phyloP scores from a whole-genome alignment of 768 basidiomycete genomes.

The Amanita brunnescens region DNA sequence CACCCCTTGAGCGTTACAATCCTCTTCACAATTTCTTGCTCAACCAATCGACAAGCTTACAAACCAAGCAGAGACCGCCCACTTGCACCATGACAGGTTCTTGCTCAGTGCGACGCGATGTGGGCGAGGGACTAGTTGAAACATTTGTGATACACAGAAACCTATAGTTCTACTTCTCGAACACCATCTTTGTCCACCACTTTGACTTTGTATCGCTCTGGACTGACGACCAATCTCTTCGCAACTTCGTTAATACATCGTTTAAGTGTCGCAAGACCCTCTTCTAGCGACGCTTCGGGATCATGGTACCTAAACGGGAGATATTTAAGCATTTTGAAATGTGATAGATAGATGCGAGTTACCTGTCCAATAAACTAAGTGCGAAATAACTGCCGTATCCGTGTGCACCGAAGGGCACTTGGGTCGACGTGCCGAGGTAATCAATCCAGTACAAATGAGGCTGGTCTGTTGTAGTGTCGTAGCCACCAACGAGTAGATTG shows the following conservation, averaged over 20 bases:
- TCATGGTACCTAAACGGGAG: constrained; percentile 66
- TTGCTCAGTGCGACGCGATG: too few species aligned
- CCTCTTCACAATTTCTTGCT: too few species aligned
- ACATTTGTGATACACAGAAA: constrained; percentile 2
- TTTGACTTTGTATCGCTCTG: constrained; percentile 81
- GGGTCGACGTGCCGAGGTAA: constrained; percentile 83
- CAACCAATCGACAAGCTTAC: too few species aligned
- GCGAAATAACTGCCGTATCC: constrained; percentile 94
- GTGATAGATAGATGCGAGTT: constrained; percentile 14
- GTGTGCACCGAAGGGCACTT: constrained; percentile 90
- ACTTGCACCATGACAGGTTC: too few species aligned
- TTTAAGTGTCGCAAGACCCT: constrained; percentile 75
- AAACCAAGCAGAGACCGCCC: too few species aligned
- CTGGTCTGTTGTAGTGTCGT: constrained; percentile 62
- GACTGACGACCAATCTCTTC: constrained; percentile 72
- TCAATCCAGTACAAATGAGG: constrained; percentile 95
- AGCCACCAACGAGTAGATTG: constrained; percentile 90
- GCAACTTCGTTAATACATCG: constrained; percentile 87
- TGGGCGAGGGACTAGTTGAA: neutral
- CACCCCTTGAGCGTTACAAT: too few species aligned
- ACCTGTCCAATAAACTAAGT: constrained; percentile 88
- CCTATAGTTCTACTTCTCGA: constrained; percentile 65
- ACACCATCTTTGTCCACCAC: constrained; percentile 90
- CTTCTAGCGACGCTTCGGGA: constrained; percentile 76
- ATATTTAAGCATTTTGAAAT: neutral